Conservation (phyloP, 352 stramenopile species). For the Phytophthora aleatoria region DNA sequence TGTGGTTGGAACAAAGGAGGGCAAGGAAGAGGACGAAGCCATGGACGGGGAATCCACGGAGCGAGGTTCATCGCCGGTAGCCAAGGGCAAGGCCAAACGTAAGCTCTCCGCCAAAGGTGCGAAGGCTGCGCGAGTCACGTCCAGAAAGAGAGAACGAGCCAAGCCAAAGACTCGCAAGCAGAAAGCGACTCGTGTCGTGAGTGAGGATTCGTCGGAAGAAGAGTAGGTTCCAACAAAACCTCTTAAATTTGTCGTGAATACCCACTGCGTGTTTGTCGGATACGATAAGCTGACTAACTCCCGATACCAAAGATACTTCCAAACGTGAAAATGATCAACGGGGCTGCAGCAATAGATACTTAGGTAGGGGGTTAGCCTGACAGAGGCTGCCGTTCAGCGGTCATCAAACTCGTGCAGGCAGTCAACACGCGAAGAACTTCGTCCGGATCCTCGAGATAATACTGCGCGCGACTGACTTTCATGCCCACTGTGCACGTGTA, state of each 20-base stretch:
- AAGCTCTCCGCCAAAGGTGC: slow-evolving; percentile 30
- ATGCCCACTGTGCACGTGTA: slow-evolving; percentile 89
- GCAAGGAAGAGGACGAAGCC: slow-evolving; percentile 50
- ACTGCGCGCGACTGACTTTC: slow-evolving; percentile 88
- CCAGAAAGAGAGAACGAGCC: slow-evolving; percentile 37
- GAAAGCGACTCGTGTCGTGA: slow-evolving; percentile 28
- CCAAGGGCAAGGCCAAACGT: slow-evolving; percentile 37
- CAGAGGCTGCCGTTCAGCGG: slow-evolving; percentile 40
- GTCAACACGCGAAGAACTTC: slow-evolving; percentile 80
- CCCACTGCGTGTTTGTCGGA: slow-evolving; percentile 16
- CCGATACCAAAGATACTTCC: too few relatives aligned
- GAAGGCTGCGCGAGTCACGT: slow-evolving; percentile 21
- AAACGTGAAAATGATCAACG: too few relatives aligned
- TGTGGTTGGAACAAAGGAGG: slow-evolving; percentile 52
- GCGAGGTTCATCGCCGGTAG: slow-evolving; percentile 32
- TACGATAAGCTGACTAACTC: background rate
- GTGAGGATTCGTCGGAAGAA: slow-evolving; percentile 35
- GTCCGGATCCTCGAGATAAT: slow-evolving; percentile 81
- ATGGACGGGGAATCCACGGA: slow-evolving; percentile 28
- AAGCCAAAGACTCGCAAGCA: slow-evolving; percentile 37
- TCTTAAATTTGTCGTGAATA: slow-evolving; percentile 5
- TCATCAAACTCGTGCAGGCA: slow-evolving; percentile 63
- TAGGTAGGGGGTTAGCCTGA: slow-evolving; percentile 26
- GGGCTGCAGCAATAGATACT: background rate
- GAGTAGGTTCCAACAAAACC: slow-evolving; percentile 12